These are phyloP conservation scores for Sclerotinia sclerotiorum DNA, from an alignment of 2,329 filamentous ascomycete genomes.

Conservation along the genomic window DNA sequence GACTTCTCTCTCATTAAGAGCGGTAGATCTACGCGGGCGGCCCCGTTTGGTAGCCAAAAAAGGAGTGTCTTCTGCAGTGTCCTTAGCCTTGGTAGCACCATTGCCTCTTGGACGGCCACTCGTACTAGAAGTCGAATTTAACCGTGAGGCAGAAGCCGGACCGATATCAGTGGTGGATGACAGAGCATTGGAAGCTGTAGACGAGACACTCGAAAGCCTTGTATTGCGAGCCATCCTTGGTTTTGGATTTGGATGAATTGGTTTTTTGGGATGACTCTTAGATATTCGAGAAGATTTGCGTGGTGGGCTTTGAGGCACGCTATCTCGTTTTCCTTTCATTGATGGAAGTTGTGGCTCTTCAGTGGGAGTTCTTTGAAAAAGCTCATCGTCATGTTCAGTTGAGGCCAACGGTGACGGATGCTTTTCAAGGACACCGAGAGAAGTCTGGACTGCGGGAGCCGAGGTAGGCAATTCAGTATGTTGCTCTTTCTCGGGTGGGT, in stretches of 20 bases:
- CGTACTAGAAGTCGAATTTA: neutral
- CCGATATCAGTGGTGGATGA: slow-evolving; percentile 7
- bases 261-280: neutral
- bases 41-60: slow-evolving; percentile 6
- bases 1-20: neutral
- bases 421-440: neutral
- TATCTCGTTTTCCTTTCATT: neutral
- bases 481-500: neutral
- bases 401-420: neutral
- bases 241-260: neutral
- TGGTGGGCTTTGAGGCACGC: neutral
- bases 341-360: neutral
- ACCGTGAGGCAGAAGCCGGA: neutral
- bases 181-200: slow-evolving; percentile 3
- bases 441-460: neutral
- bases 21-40: neutral
- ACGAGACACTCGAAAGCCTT: neutral
- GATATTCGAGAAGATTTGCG: slow-evolving; percentile 19
- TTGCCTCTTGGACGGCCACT: neutral
- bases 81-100: neutral
- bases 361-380: neutral
- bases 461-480: neutral
- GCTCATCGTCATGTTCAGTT: neutral
- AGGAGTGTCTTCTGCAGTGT: neutral
- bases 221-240: neutral